phyloP scores from a whole-genome alignment of 345 rosid genomes.

The Populus ilicifolia region DNA sequence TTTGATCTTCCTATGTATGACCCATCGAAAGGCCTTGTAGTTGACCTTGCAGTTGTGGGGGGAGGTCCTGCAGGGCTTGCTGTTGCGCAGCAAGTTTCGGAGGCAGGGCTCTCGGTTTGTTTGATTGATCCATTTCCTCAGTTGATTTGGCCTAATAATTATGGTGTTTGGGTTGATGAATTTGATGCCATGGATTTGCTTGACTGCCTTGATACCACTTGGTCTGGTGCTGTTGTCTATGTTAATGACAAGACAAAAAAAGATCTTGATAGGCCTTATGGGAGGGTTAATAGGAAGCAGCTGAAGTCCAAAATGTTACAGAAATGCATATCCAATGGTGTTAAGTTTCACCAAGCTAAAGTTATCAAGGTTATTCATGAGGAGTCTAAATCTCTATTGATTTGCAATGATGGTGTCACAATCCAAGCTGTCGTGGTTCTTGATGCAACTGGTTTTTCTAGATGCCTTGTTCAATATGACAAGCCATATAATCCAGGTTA shows the following conservation, averaged over 20 bases:
- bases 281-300: constrained; percentile 90
- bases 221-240: constrained; percentile 92
- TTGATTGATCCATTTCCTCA: constrained; percentile 83
- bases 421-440: constrained; percentile 83
- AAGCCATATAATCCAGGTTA: constrained; percentile 95
- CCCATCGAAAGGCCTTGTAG: constrained; percentile 49
- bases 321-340: constrained; percentile 79
- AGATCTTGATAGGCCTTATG: constrained; percentile 77
- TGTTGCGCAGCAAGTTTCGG: constrained; percentile 90
- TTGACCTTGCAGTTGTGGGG: constrained; percentile 92
- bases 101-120: constrained; percentile 89
- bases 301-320: constrained; percentile 91
- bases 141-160: constrained; percentile 97
- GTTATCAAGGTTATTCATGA: constrained; percentile 83
- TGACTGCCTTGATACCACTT: constrained; percentile 89
- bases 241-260: constrained; percentile 52
- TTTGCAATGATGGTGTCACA: constrained; percentile 81
- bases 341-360: constrained; percentile 85
- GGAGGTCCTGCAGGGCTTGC: constrained; percentile 99
- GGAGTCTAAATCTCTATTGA: constrained; percentile 67
- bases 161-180: constrained; percentile 99
- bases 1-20: constrained; percentile 82
- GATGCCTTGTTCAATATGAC: constrained; percentile 90
- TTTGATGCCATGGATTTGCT: constrained; percentile 96
- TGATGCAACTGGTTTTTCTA: constrained; percentile 94